Percentiles rank a stretch among this genome's conserved stretches.
phyloP scores from a whole-genome alignment of 225 moss, liverwort and hornwort genomes.

The Antitrichia curtipendula region DNA sequence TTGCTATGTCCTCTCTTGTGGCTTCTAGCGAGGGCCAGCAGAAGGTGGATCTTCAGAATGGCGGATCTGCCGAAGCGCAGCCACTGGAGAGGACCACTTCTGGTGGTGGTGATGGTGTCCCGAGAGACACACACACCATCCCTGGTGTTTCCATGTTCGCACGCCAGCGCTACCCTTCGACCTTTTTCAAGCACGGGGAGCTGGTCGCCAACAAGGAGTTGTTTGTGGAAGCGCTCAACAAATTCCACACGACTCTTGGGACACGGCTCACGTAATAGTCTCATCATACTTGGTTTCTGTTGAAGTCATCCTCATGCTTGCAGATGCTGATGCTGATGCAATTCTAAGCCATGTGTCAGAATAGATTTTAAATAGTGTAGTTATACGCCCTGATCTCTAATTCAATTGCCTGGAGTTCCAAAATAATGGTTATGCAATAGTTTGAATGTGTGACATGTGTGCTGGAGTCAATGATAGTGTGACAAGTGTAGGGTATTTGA shows the following conservation, averaged over 20 bases:
- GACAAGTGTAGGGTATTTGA: not conserved
- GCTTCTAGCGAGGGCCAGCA: slow-evolving; percentile 4
- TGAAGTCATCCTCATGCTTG: not conserved
- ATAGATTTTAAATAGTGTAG: not conserved
- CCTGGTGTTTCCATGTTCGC: slow-evolving; percentile 48
- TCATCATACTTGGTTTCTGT: not conserved
- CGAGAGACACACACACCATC: slow-evolving; percentile 25
- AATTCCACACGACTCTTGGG: slow-evolving; percentile 48
- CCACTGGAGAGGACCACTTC: not conserved
- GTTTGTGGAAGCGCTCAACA: slow-evolving; percentile 66
- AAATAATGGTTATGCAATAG: not conserved
- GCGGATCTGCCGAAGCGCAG: not conserved
- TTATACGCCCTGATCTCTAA: not conserved
- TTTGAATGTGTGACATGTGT: not conserved
- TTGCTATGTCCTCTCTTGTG: slow-evolving; percentile 9
- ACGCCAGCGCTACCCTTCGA: slow-evolving; percentile 44
- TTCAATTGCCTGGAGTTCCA: not conserved
- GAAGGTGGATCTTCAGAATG: slow-evolving; percentile 18
- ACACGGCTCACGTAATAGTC: slow-evolving; percentile 57
- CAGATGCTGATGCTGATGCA: not conserved
- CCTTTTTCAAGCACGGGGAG: slow-evolving; percentile 48
- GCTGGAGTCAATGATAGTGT: not conserved
- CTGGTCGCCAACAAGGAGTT: slow-evolving; percentile 41
- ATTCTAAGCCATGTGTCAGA: not conserved
- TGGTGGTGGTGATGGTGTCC: not conserved